Percentiles rank a stretch among this genome's conserved stretches.
Evolutionary conservation across 176 grass and related monocot species (phyloP).

Genomic region (Phragmites australis): DNA sequence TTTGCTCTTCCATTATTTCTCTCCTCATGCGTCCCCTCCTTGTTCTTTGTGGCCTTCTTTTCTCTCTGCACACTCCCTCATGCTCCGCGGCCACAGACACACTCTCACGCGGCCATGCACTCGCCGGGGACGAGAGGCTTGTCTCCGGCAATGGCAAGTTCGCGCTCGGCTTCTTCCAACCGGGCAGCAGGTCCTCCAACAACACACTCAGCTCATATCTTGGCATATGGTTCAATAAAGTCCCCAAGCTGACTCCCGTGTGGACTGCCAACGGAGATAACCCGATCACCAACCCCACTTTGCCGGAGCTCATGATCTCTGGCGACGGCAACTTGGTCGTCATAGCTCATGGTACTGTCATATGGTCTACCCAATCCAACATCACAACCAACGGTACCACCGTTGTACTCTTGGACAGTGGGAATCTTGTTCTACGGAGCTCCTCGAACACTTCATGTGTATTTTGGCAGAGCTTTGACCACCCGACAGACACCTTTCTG

Average conservation of each 20-base stretch:
- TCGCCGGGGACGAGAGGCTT: constrained; percentile 27
- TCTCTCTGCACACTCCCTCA: neutral
- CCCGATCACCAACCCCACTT: neutral
- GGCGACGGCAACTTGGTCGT: constrained; percentile 55
- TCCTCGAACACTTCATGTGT: constrained; percentile 21
- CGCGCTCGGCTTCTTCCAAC: constrained; percentile 56
- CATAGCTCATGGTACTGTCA: neutral
- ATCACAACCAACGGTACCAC: neutral
- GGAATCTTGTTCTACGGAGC: constrained; percentile 48
- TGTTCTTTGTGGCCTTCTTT: neutral
- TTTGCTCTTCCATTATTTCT: no score
- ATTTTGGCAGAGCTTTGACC: constrained; percentile 76
- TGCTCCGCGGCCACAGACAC: neutral
- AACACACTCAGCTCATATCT: constrained; percentile 25
- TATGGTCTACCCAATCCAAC: constrained; percentile 48
- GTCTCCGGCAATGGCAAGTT: constrained; percentile 45
- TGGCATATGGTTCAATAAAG: constrained; percentile 54
- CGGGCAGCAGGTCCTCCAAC: neutral
- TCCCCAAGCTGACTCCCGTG: constrained; percentile 42
- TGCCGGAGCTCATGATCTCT: constrained; percentile 31
- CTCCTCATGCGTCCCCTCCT: neutral
- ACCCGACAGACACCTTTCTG: constrained; percentile 49
- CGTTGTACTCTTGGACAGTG: constrained; percentile 29
- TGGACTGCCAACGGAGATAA: constrained; percentile 55
- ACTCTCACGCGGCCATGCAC: neutral